These are phyloP conservation scores for Plasmodium adleri DNA, from an alignment of 169 alveolate species.

Conservation along the genomic window DNA sequence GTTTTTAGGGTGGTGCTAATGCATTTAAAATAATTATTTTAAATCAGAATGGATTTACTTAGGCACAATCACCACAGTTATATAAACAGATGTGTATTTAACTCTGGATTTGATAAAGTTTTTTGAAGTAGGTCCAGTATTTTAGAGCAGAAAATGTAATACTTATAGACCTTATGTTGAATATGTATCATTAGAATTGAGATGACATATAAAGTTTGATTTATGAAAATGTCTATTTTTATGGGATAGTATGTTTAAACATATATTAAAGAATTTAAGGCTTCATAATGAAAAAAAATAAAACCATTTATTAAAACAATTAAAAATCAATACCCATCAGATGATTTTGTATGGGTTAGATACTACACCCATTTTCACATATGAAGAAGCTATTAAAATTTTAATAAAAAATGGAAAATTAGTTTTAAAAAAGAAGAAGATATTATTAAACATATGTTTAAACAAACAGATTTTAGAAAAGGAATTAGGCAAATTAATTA, in stretches of 20 bases:
- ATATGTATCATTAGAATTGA: slow-evolving; percentile 99
- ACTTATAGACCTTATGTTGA: slow-evolving; percentile 99
- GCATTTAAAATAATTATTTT: slow-evolving; percentile 96
- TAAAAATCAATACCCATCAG: slow-evolving; percentile 75
- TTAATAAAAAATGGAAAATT: slow-evolving; percentile 81
- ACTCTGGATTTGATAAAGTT: slow-evolving; percentile 97
- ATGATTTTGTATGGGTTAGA: slow-evolving; percentile 55
- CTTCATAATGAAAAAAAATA: slow-evolving; percentile 43
- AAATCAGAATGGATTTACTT: slow-evolving; percentile 88
- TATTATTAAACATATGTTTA: slow-evolving; percentile 89
- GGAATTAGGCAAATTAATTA: slow-evolving; percentile 94
- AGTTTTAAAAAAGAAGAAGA: slow-evolving; percentile 88
- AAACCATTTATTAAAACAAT: slow-evolving; percentile 36
- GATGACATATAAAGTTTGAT: slow-evolving; percentile 96
- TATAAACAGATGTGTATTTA: slow-evolving; percentile 99
- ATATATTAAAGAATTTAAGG: slow-evolving; percentile 92
- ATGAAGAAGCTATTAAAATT: slow-evolving; percentile 85
- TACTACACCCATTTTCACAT: slow-evolving; percentile 70
- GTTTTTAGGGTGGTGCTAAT: slow-evolving; percentile 99
- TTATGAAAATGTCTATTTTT: slow-evolving; percentile 96
- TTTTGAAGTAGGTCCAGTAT: slow-evolving; percentile 99
- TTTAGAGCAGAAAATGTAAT: slow-evolving; percentile 99
- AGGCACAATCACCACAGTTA: slow-evolving; percentile 99
- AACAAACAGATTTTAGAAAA: slow-evolving; percentile 96
- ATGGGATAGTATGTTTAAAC: slow-evolving; percentile 92